Conservation (phyloP, 768 basidiomycete species). For the Chlorophyllum brunneum region DNA sequence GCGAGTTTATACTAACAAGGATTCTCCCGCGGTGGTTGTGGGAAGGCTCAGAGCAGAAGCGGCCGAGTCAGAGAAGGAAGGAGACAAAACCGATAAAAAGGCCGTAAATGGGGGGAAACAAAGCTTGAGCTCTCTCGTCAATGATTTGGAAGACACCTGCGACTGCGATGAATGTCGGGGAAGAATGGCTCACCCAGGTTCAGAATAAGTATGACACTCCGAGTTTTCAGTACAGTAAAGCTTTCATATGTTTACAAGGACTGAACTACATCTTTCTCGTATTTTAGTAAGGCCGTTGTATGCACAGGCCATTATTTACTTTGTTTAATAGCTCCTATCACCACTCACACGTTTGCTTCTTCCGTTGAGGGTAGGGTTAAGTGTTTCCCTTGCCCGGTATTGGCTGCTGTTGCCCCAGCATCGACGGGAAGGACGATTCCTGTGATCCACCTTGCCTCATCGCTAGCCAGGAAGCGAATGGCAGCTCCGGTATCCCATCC, state of each 20-base stretch:
- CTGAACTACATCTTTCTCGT: no score
- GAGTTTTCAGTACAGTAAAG: background rate
- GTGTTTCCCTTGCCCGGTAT: conserved; percentile 15
- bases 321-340: background rate
- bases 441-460: conserved; percentile 42
- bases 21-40: conserved; percentile 31
- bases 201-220: background rate
- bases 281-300: no score
- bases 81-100: conserved; percentile 2
- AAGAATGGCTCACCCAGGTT: background rate
- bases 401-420: conserved; percentile 35
- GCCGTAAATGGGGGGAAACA: background rate
- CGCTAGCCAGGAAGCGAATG: conserved; percentile 35
- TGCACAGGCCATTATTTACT: no score
- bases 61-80: conserved; percentile 17
- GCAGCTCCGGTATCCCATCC: conserved; percentile 40
- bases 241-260: background rate
- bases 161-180: conserved; percentile 8
- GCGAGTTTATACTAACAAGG: conserved; percentile 43
- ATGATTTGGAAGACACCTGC: conserved; percentile 1
- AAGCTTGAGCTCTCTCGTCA: conserved; percentile 1
- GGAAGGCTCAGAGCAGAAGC: conserved; percentile 33
- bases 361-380: conserved; percentile 2
- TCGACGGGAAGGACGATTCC: conserved; percentile 37
- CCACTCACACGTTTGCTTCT: background rate